Base-by-base conservation (phyloP, 352 stramenopile species). In the Globisporangium emineosum region DNA sequence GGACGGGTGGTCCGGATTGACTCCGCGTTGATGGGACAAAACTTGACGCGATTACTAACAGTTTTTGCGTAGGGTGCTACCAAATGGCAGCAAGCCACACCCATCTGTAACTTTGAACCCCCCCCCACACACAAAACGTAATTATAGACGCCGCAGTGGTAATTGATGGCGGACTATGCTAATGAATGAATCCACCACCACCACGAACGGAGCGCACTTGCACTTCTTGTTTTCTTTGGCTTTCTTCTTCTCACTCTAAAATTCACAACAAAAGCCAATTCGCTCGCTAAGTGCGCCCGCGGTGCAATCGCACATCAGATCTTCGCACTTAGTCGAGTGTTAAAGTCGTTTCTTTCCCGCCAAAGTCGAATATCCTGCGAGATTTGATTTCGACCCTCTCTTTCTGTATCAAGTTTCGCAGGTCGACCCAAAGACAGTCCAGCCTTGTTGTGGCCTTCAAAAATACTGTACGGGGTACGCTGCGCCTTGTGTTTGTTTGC, bases 31-130 rank as follows among this genome's bases (percentile, higher is more conserved):
- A 25, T 56, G 50, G 49, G 25, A 56, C 50, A 56, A 56, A 56
- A 23, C 25, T 56, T 56, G 50, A 56, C 13, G 50, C 15, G 50
- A 56, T 56, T 56, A 56, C 50, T 56, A 56, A 56, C 27, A 56
- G 15, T 55, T 55, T 55, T 15, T 21, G 13, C 5, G 29, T 1
- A 6, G 50, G 27, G 10, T 27, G 23, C 13, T 13, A 56, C 27
- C 50, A 56, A 56, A 37, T 37, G 27, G 50, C 27, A 23, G 15
- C 50, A 40, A n/a, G 27, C 40, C 17, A 21, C 50, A 56, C 50
- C 27, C 27, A 33, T 37, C 25, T 54, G 21, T 29, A 32, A 32
- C 13, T 17, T n/a, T 25, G 13, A 21, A 32, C 21, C 21, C 21
- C 13, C 47, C 7, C 47, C 43, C 19, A 51, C 23, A 51, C 8